phyloP scores from a whole-genome alignment of 2,329 filamentous ascomycete species.

The Gaeumannomyces sp. region DNA sequence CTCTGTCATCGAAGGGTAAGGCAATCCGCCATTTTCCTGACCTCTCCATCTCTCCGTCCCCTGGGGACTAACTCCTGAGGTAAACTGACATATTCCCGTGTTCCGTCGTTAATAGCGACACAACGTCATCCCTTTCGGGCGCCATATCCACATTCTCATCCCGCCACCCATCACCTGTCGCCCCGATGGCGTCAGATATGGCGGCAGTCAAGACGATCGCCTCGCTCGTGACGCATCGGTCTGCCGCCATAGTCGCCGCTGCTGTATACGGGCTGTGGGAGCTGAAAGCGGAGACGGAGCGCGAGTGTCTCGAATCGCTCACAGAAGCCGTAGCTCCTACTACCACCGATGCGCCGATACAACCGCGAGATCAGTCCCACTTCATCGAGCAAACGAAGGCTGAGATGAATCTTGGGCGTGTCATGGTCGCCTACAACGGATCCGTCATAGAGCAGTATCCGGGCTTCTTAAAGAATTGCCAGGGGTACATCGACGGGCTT shows the following conservation, averaged over 20 bases:
- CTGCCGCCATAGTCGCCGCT: conserved; percentile 52
- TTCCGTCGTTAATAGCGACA: conserved; percentile 31
- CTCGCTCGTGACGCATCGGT: conserved; percentile 49
- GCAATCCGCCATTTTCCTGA: conserved; percentile 11
- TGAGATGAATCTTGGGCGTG: conserved; percentile 33
- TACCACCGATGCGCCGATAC: background rate
- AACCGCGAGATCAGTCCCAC: background rate
- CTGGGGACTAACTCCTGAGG: conserved; percentile 11
- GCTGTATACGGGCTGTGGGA: conserved; percentile 55
- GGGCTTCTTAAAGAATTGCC: conserved; percentile 54
- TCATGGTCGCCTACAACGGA: conserved; percentile 70
- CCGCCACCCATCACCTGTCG: conserved; percentile 37
- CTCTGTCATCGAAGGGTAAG: conserved; percentile 51
- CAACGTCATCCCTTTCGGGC: conserved; percentile 32
- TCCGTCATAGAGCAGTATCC: conserved; percentile 77
- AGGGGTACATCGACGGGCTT: conserved; percentile 57
- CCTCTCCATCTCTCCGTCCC: conserved; percentile 5
- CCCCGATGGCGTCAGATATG: conserved; percentile 41
- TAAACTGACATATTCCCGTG: conserved; percentile 2
- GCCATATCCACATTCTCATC: conserved; percentile 43
- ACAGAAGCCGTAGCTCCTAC: too few species aligned
- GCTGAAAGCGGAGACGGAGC: conserved; percentile 43
- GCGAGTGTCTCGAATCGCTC: conserved; percentile 29
- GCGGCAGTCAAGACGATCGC: conserved; percentile 46
- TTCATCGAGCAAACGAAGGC: conserved; percentile 42